phyloP scores from a whole-genome alignment of 352 stramenopile species.

The Globisporangium abappressorium region DNA sequence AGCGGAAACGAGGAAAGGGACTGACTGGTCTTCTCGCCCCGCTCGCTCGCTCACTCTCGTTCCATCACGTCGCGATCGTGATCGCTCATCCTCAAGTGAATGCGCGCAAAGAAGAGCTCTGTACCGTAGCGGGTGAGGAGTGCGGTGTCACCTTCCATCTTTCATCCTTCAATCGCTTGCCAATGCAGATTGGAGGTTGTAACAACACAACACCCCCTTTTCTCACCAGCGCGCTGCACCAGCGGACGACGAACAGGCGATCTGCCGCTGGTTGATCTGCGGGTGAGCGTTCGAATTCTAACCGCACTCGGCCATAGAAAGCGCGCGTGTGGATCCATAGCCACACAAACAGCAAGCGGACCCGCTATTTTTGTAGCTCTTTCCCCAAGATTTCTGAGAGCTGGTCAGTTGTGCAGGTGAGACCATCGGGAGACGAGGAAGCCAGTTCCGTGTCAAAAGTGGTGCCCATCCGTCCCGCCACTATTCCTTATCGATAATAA shows the following conservation, averaged over 20 bases:
- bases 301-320: constrained; percentile 2
- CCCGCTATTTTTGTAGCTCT: neutral
- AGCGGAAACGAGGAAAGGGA: neutral
- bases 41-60: neutral
- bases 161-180: neutral
- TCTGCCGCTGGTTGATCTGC: neutral
- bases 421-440: constrained; percentile 3
- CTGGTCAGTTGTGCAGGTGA: neutral
- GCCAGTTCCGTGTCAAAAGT: constrained; percentile 3
- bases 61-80: neutral
- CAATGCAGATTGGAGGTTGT: neutral
- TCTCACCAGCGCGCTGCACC: neutral
- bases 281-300: neutral
- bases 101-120: constrained; percentile 3
- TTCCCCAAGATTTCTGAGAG: neutral
- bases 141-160: constrained; percentile 1
- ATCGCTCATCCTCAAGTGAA: neutral
- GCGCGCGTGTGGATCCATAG: neutral
- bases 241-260: neutral
- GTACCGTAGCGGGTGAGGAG: neutral
- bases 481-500: neutral
- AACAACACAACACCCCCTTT: neutral
- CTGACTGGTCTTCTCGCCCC: neutral
- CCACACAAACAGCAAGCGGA: neutral
- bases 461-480: neutral